A percentile compares a stretch with the other conserved stretches of the same genome.
Evolutionary conservation across 495 filamentous ascomycete species (phyloP).

Genomic region (Neohortaea acidophila): DNA sequence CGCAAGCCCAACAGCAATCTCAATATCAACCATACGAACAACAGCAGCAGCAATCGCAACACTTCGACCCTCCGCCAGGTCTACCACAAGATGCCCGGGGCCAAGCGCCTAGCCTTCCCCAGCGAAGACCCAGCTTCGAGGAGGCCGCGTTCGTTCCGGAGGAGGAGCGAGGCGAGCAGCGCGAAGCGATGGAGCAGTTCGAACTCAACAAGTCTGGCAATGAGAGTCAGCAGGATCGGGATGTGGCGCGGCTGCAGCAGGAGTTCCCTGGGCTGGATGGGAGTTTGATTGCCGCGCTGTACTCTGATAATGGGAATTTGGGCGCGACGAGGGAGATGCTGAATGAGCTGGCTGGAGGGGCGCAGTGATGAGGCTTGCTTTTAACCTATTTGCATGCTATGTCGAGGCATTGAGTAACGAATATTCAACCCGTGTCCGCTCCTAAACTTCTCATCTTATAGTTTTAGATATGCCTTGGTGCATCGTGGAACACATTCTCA

Average conservation of each 20-base stretch:
- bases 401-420: too few relatives aligned
- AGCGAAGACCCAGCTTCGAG: conserved; percentile 9
- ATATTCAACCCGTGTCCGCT: too few relatives aligned
- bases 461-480: too few relatives aligned
- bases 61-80: conserved; percentile 4
- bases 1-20: not conserved
- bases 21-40: not conserved
- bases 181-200: conserved; percentile 20
- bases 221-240: conserved; percentile 18
- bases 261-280: conserved; percentile 23
- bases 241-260: conserved; percentile 20
- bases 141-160: conserved; percentile 13
- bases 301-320: conserved; percentile 18
- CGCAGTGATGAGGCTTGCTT: not conserved
- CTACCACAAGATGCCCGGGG: conserved; percentile 1
- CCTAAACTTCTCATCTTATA: too few relatives aligned
- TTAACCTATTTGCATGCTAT: too few relatives aligned
- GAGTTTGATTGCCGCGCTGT: conserved; percentile 24
- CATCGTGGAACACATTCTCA: not conserved
- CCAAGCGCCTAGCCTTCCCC: not conserved
- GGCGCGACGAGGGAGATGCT: conserved; percentile 23
- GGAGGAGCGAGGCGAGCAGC: conserved; percentile 15
- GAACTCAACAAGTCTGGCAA: conserved; percentile 13
- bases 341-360: conserved; percentile 13
- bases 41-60: conserved; percentile 1